Percentiles rank a stretch among this genome's conserved stretches.
Conservation (phyloP, 257 asterid species). For the Agastache rugosa region DNA sequence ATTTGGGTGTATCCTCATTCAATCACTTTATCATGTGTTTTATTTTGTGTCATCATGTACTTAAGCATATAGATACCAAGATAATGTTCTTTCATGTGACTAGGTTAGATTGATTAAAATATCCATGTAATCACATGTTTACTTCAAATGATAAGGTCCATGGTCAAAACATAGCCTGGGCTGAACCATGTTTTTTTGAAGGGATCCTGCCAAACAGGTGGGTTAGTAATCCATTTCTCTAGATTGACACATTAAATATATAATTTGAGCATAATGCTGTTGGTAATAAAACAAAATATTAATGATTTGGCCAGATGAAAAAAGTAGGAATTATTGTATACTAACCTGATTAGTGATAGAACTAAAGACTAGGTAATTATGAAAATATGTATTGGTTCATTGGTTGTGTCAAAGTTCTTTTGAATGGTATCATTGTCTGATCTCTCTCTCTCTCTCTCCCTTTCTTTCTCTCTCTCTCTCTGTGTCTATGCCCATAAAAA, state of each 20-base stretch:
- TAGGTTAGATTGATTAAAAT: background rate
- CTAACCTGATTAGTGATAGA: conserved; percentile 15
- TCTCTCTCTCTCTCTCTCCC: background rate
- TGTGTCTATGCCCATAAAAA: background rate
- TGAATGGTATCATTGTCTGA: background rate
- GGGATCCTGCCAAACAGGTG: background rate
- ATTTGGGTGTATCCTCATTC: conserved; percentile 20
- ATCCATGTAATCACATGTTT: background rate
- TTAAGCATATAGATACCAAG: conserved; percentile 18
- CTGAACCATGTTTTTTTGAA: background rate
- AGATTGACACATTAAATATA: background rate
- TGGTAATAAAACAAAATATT: background rate
- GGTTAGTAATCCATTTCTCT: background rate
- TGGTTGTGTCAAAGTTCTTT: background rate
- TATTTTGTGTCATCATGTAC: background rate
- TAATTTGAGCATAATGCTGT: background rate
- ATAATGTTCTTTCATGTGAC: background rate
- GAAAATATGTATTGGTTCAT: conserved; percentile 7
- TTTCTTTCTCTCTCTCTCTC: background rate
- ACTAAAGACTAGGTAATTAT: conserved; percentile 9
- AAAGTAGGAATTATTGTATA: background rate
- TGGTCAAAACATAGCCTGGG: background rate
- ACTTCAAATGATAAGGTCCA: conserved; percentile 3
- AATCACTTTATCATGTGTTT: background rate
- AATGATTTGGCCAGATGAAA: background rate